phyloP scores from a whole-genome alignment of 768 basidiomycete genomes.

The Boletus rubroflammeus region DNA sequence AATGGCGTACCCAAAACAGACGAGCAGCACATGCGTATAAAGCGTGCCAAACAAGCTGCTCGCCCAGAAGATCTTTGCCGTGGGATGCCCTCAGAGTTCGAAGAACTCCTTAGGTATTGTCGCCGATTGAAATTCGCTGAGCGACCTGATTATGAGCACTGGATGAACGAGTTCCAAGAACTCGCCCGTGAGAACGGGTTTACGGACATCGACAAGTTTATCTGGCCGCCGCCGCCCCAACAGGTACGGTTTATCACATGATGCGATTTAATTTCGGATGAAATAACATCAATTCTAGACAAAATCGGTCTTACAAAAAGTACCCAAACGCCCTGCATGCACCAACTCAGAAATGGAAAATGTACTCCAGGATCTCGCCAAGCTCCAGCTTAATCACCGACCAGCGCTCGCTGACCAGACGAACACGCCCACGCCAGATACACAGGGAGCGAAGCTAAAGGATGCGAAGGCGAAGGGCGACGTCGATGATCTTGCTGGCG shows the following conservation, averaged over 20 bases:
- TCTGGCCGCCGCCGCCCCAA: conserved; percentile 65
- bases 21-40: conserved; percentile 57
- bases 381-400: conserved; percentile 53
- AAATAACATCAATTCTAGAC: conserved; percentile 17
- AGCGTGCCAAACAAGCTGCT: conserved; percentile 58
- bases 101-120: conserved; percentile 73
- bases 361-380: conserved; percentile 56
- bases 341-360: conserved; percentile 48
- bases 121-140: conserved; percentile 66
- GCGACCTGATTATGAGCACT: conserved; percentile 60
- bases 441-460: conserved; percentile 34
- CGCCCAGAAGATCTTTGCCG: conserved; percentile 65
- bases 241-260: conserved; percentile 23
- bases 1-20: conserved; percentile 76
- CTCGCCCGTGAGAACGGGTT: conserved; percentile 62
- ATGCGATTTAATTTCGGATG: background rate
- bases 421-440: conserved; percentile 34
- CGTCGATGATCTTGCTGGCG: conserved; percentile 45
- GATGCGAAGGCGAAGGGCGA: conserved; percentile 20
- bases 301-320: conserved; percentile 27
- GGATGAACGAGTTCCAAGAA: conserved; percentile 61
- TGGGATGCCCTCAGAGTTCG: conserved; percentile 66
- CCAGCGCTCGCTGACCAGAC: conserved; percentile 50
- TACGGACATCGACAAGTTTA: conserved; percentile 53
- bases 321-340: conserved; percentile 17